Evolutionary conservation across 306 rosid species (phyloP), one percentile per base, ranked within the genome.

Genomic region (Acmispon strigosus): DNA sequence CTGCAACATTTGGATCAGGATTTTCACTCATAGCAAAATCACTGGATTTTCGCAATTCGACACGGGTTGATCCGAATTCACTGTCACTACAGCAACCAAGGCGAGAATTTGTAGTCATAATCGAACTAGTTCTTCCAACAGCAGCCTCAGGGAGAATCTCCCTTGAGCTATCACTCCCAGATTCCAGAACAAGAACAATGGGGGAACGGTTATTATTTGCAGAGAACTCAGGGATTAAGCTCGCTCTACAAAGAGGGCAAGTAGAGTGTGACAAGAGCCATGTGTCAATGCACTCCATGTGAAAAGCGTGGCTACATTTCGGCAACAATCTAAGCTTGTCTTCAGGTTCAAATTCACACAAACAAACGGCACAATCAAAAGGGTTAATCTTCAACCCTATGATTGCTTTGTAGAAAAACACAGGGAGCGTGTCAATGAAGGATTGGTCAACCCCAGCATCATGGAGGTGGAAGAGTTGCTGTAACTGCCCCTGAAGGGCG

Each of bases 201-300:
- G 99, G 97, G 0, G 96, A 81, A 50, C 79, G 56, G 47, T 13
- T 56, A 14, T 54, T 63, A 78, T 57, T 81, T 0, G 84, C 56
- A 0, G 89, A 76, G 78, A 87, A 82, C 32, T 88, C 97, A 22
- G 89, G 93, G 4, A 91, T 82, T 79, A 95, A 80, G 70, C 62
- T 77, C 14, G 86, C 88, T 88, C 99, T 78, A 66, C 99, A 95
- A 27, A 95, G 77, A 66, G 99, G 99, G 74, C 99, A 95, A 65
- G 96, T 95, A 50, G 96, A 95, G 72, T 95, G 97, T 32, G 97
- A 95, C 75, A 95, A 71, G 15, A 95, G 96, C 99, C 99, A 95
- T 0, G 96, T 91, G 49, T 94, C 99, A 44, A 94, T 94, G 50
- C 97, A 94, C 53, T 89, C 96, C 82, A 81, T 82, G 83, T 95